Conservation (phyloP, 2,329 filamentous ascomycete species). For the Geosmithia morbida region DNA sequence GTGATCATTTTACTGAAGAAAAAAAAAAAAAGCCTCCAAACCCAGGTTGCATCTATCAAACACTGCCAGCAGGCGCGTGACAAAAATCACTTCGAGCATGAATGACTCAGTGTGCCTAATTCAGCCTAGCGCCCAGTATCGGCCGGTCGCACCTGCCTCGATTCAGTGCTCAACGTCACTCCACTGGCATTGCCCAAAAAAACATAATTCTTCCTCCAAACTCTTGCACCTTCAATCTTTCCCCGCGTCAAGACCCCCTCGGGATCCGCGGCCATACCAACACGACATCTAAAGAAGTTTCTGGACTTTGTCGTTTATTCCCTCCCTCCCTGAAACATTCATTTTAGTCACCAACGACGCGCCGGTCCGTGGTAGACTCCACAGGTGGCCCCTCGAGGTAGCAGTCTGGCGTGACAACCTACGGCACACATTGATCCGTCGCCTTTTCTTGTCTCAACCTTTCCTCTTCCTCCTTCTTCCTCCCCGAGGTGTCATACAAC, state of each 20-base stretch:
- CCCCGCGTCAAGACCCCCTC: background rate
- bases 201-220: background rate
- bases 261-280: background rate
- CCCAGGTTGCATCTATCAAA: too few species aligned
- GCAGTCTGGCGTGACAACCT: background rate
- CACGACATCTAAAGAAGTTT: background rate
- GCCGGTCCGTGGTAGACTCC: background rate
- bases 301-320: background rate
- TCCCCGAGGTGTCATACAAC: too few species aligned
- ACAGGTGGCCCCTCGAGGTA: background rate
- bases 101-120: background rate
- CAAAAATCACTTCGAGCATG: background rate
- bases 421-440: background rate
- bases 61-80: background rate
- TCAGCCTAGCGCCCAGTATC: background rate
- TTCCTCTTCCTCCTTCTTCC: background rate
- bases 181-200: background rate
- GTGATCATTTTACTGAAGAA: too few species aligned
- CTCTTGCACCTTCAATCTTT: background rate
- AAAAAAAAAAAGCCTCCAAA: too few species aligned
- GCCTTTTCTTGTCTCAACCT: background rate
- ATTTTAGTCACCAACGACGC: background rate
- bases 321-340: background rate
- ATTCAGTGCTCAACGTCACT: constrained; percentile 2
- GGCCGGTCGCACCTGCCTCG: background rate